Base-by-base conservation (phyloP, 23 red algal genomes). In the Gracilaria vermiculophylla region DNA sequence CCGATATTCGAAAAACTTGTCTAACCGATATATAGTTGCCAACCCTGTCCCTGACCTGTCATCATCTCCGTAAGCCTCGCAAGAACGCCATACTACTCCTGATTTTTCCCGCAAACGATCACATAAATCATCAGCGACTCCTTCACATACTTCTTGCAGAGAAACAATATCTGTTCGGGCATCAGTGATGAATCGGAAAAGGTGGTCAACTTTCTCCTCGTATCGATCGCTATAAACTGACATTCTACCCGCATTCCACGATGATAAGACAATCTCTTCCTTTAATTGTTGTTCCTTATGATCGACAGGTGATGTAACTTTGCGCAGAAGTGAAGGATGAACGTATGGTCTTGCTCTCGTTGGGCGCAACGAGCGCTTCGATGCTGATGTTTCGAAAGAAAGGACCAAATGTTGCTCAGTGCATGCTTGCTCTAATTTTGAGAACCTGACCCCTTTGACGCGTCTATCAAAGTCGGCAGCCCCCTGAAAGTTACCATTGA, bases 171-270 rank as follows among this genome's bases (percentile, higher is more conserved):
- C 78, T 16, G 60, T 55, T 7, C 47, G 14, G 4, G 54, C 19
- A 32, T 82, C 78, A 60, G 54, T 40, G 19, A 82, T 55, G 11
- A 82, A 82, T 32, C 78, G 55, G 21, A 64, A 51, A 33, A 82
- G 40, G 43, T 82, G 78, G 27, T 27, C 39, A 12, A 82, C 36
- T 47, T 82, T 82, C 48, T 82, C 78, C 16, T 64, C 50, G 53
- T 64, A 82, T 29, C 78, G 54, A 0, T 60, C 43, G 36, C 78
- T 82, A 23, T n/a, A 60, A 36, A 25, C 40, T 31, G 78, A 66
- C 78, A 82, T 82, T 47, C 78, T 86, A 7, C 81, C 81, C n/a
- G 66, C 36, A 20, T 86, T 86, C 81, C 66, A 86, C 31, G 62
- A 70, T 35, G 62, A 67, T 32, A 86, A 31, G 3, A 54, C 76